Percentiles rank a stretch among this genome's conserved stretches.
Evolutionary conservation across 1,284 basidiomycete genomes (phyloP).

Genomic region (Rhodotorula sp.): DNA sequence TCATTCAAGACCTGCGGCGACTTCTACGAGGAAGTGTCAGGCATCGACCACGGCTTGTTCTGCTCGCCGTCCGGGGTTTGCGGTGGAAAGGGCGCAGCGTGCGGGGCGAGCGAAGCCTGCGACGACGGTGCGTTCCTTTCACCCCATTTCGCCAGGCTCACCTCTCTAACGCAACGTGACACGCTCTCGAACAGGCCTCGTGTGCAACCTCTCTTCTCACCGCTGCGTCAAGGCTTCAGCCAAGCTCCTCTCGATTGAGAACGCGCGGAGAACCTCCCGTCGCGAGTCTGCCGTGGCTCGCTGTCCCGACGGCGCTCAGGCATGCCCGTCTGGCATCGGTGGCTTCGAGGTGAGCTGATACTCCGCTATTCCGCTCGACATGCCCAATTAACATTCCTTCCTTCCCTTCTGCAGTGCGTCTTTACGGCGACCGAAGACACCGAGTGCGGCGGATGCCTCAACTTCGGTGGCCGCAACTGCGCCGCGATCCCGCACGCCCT

Average conservation of each 20-base stretch:
- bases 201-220: constrained; percentile 24
- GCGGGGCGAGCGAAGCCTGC: constrained; percentile 26
- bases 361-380: not conserved
- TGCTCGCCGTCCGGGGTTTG: constrained; percentile 28
- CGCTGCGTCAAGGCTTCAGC: constrained; percentile 17
- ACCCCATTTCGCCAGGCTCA: not conserved
- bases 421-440: constrained; percentile 11
- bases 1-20: constrained; percentile 27
- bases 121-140: constrained; percentile 9
- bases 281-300: constrained; percentile 13
- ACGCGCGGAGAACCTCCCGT: constrained; percentile 7
- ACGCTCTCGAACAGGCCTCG: constrained; percentile 5
- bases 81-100: constrained; percentile 25
- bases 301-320: constrained; percentile 22
- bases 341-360: constrained; percentile 23
- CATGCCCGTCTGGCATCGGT: constrained; percentile 19
- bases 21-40: constrained; percentile 14
- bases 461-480: constrained; percentile 21
- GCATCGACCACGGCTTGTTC: constrained; percentile 35
- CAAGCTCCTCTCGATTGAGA: constrained; percentile 7
- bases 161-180: not conserved
- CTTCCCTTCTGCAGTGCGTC: constrained; percentile 21
- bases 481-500: constrained; percentile 14
- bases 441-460: constrained; percentile 30
- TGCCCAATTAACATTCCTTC: not conserved